Percentiles rank a stretch among this genome's conserved stretches.
Evolutionary conservation across 2,329 filamentous ascomycete species (phyloP).

Genomic region (Fusarium burgessii): DNA sequence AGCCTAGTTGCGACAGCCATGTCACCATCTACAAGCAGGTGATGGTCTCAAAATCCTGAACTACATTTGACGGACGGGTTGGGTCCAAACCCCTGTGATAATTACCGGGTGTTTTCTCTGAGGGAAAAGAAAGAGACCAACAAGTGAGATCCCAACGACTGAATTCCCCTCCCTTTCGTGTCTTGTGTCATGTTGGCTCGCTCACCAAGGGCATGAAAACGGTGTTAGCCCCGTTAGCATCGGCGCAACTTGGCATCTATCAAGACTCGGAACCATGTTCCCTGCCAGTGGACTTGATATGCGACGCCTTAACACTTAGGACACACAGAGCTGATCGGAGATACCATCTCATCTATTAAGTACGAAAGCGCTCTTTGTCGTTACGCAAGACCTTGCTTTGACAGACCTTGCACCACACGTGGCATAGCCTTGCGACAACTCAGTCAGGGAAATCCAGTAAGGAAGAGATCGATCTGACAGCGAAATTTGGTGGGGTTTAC

Average conservation of each 20-base stretch:
- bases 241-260: conserved; percentile 28
- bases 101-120: neutral
- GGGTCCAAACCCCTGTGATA: conserved; percentile 5
- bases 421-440: neutral
- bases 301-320: conserved; percentile 2
- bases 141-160: conserved; percentile 7
- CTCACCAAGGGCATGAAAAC: conserved; percentile 16
- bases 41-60: neutral
- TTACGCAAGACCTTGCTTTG: neutral
- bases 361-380: neutral
- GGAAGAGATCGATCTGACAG: conserved; percentile 21
- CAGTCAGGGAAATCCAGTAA: neutral
- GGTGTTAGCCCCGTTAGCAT: conserved; percentile 20
- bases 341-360: neutral
- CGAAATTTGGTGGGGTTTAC: conserved; percentile 23
- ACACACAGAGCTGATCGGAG: conserved; percentile 3
- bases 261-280: conserved; percentile 25
- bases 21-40: neutral
- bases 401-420: neutral
- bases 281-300: conserved; percentile 18
- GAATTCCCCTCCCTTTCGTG: conserved; percentile 8
- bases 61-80: neutral
- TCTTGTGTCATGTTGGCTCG: conserved; percentile 23
- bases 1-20: neutral
- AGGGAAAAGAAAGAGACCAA: neutral